Evolutionary conservation across 2,329 filamentous ascomycete genomes (phyloP).

Genomic region (Neodidymelliopsis sp.): DNA sequence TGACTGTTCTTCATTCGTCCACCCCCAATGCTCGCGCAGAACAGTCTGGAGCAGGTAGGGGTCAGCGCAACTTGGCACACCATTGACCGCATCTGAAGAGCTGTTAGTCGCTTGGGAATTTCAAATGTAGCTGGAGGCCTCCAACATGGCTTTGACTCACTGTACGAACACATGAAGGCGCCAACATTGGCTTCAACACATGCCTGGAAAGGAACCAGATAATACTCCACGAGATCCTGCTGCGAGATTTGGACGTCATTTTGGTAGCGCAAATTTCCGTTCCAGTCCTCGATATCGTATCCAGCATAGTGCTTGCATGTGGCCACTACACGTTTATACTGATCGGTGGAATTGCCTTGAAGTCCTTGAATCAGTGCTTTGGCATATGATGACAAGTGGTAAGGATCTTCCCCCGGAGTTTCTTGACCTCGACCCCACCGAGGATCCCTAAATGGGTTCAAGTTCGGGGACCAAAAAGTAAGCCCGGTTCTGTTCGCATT

Average conservation of each 20-base stretch:
- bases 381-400: constrained; percentile 61
- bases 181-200: constrained; percentile 57
- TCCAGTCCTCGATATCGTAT: constrained; percentile 44
- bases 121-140: too few species aligned
- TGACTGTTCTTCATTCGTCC: constrained; percentile 67
- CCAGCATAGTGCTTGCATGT: constrained; percentile 52
- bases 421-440: constrained; percentile 63
- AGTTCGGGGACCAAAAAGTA: constrained; percentile 53
- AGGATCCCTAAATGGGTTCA: constrained; percentile 70
- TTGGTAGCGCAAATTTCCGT: constrained; percentile 49
- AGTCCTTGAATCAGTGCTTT: constrained; percentile 63
- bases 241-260: constrained; percentile 65
- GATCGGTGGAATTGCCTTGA: constrained; percentile 53
- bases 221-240: constrained; percentile 74
- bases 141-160: too few species aligned
- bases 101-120: constrained; percentile 37
- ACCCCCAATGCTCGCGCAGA: constrained; percentile 71
- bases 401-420: constrained; percentile 66
- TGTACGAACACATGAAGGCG: constrained; percentile 64
- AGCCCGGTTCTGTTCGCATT: constrained; percentile 57
- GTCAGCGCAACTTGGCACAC: constrained; percentile 69
- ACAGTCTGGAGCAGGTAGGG: constrained; percentile 69
- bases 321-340: constrained; percentile 37
- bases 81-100: constrained; percentile 66
- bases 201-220: constrained; percentile 69